Evolutionary conservation across 140 eudicot genomes (phyloP).

Genomic region (Ambrosia hybrid): DNA sequence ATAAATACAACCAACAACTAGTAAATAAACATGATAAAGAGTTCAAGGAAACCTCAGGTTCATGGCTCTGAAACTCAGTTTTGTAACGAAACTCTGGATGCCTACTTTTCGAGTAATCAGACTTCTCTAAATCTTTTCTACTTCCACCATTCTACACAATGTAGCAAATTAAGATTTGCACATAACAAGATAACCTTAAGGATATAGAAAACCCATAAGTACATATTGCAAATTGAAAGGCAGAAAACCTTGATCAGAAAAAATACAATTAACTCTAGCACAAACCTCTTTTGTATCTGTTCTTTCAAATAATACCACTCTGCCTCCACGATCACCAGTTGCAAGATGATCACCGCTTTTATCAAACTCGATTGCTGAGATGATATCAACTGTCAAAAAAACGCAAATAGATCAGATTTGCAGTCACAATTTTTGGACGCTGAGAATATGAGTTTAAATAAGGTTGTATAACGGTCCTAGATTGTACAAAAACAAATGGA

Average conservation of each 20-base stretch:
- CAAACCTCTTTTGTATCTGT: slow-evolving; percentile 85
- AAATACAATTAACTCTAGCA: neutral
- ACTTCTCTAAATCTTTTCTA: slow-evolving; percentile 80
- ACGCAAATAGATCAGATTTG: slow-evolving; percentile 18
- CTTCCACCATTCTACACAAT: slow-evolving; percentile 65
- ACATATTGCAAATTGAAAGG: slow-evolving; percentile 4
- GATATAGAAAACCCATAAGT: slow-evolving; percentile 3
- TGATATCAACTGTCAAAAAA: slow-evolving; percentile 75
- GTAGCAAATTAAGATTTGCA: slow-evolving; percentile 6
- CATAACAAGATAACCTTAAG: slow-evolving; percentile 9
- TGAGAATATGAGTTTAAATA: neutral
- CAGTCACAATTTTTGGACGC: slow-evolving; percentile 4
- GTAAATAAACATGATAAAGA: slow-evolving; percentile 16
- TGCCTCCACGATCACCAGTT: slow-evolving; percentile 99
- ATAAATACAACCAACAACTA: slow-evolving; percentile 14
- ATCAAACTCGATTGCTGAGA: slow-evolving; percentile 98
- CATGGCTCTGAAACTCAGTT: slow-evolving; percentile 99
- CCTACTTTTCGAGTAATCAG: slow-evolving; percentile 60
- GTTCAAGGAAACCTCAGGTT: slow-evolving; percentile 75
- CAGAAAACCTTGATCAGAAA: slow-evolving; percentile 13
- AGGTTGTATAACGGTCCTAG: neutral
- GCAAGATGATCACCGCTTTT: slow-evolving; percentile 97
- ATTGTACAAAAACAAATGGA: neutral
- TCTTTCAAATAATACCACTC: slow-evolving; percentile 97
- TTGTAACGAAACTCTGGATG: slow-evolving; percentile 99